Percentiles rank a stretch among this genome's conserved stretches.
Conservation (phyloP, 768 basidiomycete species). For the Gyrodon lividus region DNA sequence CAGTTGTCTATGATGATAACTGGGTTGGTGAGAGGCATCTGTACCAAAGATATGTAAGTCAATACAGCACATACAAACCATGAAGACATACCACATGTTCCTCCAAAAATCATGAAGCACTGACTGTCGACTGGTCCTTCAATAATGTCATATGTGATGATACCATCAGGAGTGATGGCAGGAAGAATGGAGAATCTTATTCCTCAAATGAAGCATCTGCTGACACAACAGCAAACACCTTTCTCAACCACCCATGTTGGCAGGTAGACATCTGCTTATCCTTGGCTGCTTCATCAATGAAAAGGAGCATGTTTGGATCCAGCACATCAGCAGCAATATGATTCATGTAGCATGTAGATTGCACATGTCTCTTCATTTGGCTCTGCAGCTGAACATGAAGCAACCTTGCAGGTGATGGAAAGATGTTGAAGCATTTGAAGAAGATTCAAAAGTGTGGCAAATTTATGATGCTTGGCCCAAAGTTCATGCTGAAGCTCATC, state of each 20-base stretch:
- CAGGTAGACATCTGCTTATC: neutral
- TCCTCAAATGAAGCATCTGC: too few relatives aligned
- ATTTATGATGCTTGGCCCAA: neutral
- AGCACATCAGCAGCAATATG: conserved; percentile 10
- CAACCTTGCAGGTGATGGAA: conserved; percentile 5
- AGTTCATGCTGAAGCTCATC: neutral
- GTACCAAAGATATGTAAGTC: too few relatives aligned
- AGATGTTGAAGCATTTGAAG: conserved; percentile 1
- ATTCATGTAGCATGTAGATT: conserved; percentile 16
- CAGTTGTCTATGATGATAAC: conserved; percentile 28
- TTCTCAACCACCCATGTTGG: neutral
- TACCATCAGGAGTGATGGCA: conserved; percentile 17
- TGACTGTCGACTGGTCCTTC: conserved; percentile 13
- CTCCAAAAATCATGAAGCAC: conserved; percentile 5
- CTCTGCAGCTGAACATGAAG: conserved; percentile 12
- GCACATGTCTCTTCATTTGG: conserved; percentile 3
- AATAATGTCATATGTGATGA: conserved; percentile 18
- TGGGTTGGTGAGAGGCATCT: neutral
- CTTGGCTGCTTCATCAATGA: conserved; percentile 19
- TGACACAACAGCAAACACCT: neutral
- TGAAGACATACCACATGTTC: conserved; percentile 9
- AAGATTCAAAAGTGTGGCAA: conserved; percentile 2
- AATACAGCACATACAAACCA: neutral
- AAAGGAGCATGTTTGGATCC: conserved; percentile 22
- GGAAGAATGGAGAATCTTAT: conserved; percentile 16